Evolutionary conservation across 352 stramenopile species (phyloP).

Genomic region (Pythium aphanidermatum): DNA sequence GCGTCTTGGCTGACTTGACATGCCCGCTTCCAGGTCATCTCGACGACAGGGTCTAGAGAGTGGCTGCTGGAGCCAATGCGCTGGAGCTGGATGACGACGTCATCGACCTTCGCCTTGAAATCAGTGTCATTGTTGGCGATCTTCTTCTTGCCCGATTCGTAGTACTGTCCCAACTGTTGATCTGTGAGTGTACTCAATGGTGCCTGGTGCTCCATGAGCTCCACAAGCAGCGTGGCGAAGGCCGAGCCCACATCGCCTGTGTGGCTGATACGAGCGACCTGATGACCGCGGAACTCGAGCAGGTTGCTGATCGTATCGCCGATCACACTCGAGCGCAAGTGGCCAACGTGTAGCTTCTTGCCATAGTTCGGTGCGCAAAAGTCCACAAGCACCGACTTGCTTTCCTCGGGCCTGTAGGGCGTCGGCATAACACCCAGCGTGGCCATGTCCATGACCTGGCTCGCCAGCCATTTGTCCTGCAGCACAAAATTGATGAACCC

Average conservation of each 20-base stretch:
- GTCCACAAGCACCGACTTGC: constrained; percentile 60
- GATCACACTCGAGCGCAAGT: constrained; percentile 74
- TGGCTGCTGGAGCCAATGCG: constrained; percentile 24
- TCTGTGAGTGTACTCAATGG: constrained; percentile 46
- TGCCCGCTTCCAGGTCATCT: constrained; percentile 46
- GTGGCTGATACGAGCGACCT: constrained; percentile 65
- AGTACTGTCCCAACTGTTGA: constrained; percentile 52
- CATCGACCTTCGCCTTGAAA: constrained; percentile 64
- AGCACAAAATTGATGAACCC: constrained; percentile 82
- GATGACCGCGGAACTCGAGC: constrained; percentile 73
- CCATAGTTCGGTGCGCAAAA: constrained; percentile 81
- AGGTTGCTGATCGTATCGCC: constrained; percentile 78
- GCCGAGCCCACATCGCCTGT: constrained; percentile 74
- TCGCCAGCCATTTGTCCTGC: constrained; percentile 60
- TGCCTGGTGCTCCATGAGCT: constrained; percentile 52
- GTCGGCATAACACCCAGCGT: constrained; percentile 35
- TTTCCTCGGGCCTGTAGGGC: constrained; percentile 10
- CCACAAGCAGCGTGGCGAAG: constrained; percentile 68
- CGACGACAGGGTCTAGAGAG: constrained; percentile 31
- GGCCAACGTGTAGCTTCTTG: constrained; percentile 82
- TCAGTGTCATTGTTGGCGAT: constrained; percentile 22
- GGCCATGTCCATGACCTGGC: constrained; percentile 53
- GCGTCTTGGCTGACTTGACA: constrained; percentile 69
- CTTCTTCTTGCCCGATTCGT: constrained; percentile 62
- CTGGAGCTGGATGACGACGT: constrained; percentile 70